Evolutionary conservation across 2,329 filamentous ascomycete species (phyloP), one percentile per base, ranked within the genome.

Genomic region (Calonectria honghensis): DNA sequence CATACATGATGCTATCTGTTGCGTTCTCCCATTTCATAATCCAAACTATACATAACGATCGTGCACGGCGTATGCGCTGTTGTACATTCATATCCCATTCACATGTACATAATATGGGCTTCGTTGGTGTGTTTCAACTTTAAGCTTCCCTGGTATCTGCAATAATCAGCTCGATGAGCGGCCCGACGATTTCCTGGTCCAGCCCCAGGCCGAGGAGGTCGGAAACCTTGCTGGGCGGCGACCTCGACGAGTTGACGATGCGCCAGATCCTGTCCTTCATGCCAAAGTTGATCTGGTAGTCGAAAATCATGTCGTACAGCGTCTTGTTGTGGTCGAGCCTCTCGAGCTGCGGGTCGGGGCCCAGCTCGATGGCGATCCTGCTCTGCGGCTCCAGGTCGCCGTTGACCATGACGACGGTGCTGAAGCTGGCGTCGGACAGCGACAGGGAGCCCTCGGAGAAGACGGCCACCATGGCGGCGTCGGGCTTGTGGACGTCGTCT

Each of bases 181-280:
- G 70, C 4, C 70, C 70, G 20, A 72, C 6, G 31, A 72, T 39
- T 9, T 50, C 51, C 24, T 57, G 35, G 37, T 72, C 63, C 4
- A 67, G 16, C 5, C 50, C 63, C 20, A 72, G 27, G 24, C 37
- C 39, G 3, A 29, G 2, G 1, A 72, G 63, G 13, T 48, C 51
- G 3, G 37, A 64, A 1, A 61, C 57, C 37, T 72, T 72, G 27
- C 14, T 41, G 31, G 16, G 41, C 16, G 61, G 18, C 29, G 63
- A 37, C n/a, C 39, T 18, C 6, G 39, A 41, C 16, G 50, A 54
- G 11, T 37, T 20, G 13, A 66, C 29, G 27, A 72, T 67, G 7
- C 11, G 20, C 70, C 70, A 72, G n/a, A 72, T 51, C n/a, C 37
- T 67, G 39, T 72, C 70, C 51, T 72, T 72, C 45, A 50, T 29